These are phyloP conservation scores for Aspergillus hancockii DNA, from an alignment of 495 filamentous ascomycete genomes.

Conservation along the genomic window DNA sequence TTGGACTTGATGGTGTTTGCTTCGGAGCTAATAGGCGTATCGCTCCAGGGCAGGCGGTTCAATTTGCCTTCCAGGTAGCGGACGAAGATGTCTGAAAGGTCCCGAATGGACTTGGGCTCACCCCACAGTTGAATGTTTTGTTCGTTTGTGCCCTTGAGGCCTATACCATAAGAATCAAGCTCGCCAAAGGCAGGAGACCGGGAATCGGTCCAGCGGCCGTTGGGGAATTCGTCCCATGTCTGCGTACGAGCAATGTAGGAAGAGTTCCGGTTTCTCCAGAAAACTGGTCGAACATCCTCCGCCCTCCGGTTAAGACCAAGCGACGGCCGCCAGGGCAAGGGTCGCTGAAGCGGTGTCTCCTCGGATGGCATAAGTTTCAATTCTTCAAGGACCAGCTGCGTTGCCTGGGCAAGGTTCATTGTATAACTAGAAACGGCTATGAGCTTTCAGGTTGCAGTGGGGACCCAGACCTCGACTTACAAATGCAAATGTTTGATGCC, in stretches of 20 bases:
- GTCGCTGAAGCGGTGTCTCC: conserved; percentile 72
- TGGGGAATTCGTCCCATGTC: conserved; percentile 99
- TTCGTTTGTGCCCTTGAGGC: conserved; percentile 95
- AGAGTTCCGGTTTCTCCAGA: conserved; percentile 96
- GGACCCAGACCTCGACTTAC: conserved; percentile 38
- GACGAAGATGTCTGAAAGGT: conserved; percentile 81
- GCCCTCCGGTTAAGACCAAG: conserved; percentile 82
- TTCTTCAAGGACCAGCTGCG: conserved; percentile 90
- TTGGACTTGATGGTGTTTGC: conserved; percentile 73
- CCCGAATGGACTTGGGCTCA: conserved; percentile 72
- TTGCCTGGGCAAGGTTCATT: conserved; percentile 97
- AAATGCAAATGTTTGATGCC: conserved; percentile 93
- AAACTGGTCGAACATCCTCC: conserved; percentile 97
- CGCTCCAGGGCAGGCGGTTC: conserved; percentile 90
- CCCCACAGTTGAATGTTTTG: conserved; percentile 96
- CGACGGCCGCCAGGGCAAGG: conserved; percentile 93
- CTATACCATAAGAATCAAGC: conserved; percentile 92
- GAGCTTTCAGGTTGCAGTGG: conserved; percentile 5
- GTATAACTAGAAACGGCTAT: conserved; percentile 65
- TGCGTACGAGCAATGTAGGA: conserved; percentile 94
- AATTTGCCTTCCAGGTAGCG: conserved; percentile 79
- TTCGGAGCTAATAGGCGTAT: conserved; percentile 80
- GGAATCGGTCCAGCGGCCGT: conserved; percentile 98
- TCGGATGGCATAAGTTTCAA: conserved; percentile 75
- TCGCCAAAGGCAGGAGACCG: conserved; percentile 96